Evolutionary conservation across 2,329 filamentous ascomycete genomes (phyloP).

Genomic region (Xylariaceae sp.): DNA sequence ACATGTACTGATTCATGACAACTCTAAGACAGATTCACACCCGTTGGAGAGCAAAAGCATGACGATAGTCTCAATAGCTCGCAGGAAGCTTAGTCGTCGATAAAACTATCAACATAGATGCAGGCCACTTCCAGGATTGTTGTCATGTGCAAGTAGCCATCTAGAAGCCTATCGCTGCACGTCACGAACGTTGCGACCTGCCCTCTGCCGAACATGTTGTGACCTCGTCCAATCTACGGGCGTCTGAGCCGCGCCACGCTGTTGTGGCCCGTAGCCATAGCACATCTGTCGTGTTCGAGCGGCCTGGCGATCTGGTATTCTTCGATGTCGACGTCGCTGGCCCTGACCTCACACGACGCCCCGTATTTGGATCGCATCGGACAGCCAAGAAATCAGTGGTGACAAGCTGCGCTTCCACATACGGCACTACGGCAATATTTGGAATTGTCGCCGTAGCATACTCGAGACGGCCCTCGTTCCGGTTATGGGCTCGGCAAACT

Average conservation of each 20-base stretch:
- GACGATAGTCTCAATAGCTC: slow-evolving; percentile 3
- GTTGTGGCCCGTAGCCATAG: slow-evolving; percentile 6
- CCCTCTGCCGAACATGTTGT: slow-evolving; percentile 18
- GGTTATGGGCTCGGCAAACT: not conserved
- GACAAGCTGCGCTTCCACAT: not conserved
- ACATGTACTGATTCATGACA: too few species aligned
- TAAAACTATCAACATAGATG: slow-evolving; percentile 1
- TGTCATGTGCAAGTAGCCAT: slow-evolving; percentile 18
- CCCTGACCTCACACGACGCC: slow-evolving; percentile 2
- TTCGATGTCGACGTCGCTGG: not conserved
- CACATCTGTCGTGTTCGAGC: slow-evolving; percentile 1
- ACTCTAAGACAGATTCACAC: too few species aligned
- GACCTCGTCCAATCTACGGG: slow-evolving; percentile 16
- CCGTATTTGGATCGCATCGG: not conserved
- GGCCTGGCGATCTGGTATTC: not conserved
- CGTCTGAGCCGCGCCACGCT: slow-evolving; percentile 7
- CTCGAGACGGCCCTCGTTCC: slow-evolving; percentile 2
- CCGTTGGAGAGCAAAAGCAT: too few species aligned
- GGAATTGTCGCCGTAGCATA: slow-evolving; percentile 1
- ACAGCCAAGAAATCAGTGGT: not conserved
- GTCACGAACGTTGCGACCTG: slow-evolving; percentile 18
- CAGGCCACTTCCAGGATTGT: too few species aligned
- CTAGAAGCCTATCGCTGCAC: slow-evolving; percentile 22
- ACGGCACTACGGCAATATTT: not conserved
- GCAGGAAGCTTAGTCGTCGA: slow-evolving; percentile 6